Evolutionary conservation across 352 stramenopile species (phyloP).

Genomic region (Phytophthora pisi): DNA sequence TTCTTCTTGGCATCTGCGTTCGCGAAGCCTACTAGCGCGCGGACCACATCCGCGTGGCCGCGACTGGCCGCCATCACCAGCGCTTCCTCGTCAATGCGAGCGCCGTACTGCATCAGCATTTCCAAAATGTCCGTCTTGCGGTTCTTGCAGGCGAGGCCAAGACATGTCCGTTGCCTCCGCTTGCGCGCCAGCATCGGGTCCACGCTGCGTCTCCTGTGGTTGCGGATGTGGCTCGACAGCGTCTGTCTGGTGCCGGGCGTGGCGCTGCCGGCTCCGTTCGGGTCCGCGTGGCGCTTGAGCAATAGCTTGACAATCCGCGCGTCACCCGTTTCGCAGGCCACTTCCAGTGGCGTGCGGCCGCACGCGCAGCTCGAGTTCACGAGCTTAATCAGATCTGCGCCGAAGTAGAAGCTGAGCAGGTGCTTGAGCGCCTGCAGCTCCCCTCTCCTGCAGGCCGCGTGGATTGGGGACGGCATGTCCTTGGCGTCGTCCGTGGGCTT

Average conservation of each 20-base stretch:
- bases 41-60: constrained; percentile 51
- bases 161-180: constrained; percentile 48
- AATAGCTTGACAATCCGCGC: constrained; percentile 64
- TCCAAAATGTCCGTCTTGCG: constrained; percentile 55
- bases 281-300: constrained; percentile 60
- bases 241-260: constrained; percentile 20
- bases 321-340: constrained; percentile 65
- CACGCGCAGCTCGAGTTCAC: constrained; percentile 73
- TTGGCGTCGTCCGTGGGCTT: constrained; percentile 19
- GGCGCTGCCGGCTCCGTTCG: constrained; percentile 42
- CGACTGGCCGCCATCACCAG: constrained; percentile 50
- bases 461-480: constrained; percentile 61
- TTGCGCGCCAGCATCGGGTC: constrained; percentile 33
- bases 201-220: constrained; percentile 35
- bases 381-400: constrained; percentile 59
- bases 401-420: constrained; percentile 70
- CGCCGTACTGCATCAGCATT: constrained; percentile 67
- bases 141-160: constrained; percentile 57
- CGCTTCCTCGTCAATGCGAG: constrained; percentile 63
- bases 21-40: constrained; percentile 44
- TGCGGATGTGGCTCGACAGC: constrained; percentile 37
- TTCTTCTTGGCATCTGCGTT: constrained; percentile 34
- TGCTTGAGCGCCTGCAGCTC: constrained; percentile 76
- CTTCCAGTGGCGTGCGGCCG: constrained; percentile 73
- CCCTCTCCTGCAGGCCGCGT: constrained; percentile 62